Evolutionary conservation across 768 basidiomycete genomes (phyloP).

Genomic region (Hypsizygus marmoreus): DNA sequence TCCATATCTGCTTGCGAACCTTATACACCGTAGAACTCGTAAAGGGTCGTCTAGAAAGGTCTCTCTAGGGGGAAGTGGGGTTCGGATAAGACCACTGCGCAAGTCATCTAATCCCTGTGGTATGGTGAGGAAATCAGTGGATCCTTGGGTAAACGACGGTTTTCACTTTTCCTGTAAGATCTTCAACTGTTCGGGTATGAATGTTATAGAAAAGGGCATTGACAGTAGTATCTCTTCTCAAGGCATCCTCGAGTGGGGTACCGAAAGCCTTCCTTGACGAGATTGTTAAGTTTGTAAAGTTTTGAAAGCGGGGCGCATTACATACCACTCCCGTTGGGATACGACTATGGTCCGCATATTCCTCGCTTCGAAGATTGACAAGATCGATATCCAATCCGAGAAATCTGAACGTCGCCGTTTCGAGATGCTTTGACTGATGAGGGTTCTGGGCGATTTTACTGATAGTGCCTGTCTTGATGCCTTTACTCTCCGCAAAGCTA

Average conservation of each 20-base stretch:
- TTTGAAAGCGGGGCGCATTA: conserved; percentile 15
- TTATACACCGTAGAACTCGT: conserved; percentile 84
- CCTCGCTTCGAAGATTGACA: conserved; percentile 92
- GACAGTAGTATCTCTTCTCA: conserved; percentile 91
- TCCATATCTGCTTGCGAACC: conserved; percentile 91
- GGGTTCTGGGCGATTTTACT: conserved; percentile 92
- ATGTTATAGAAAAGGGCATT: conserved; percentile 97
- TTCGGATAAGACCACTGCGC: conserved; percentile 74
- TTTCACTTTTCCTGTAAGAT: conserved; percentile 75
- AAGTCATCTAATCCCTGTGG: conserved; percentile 84
- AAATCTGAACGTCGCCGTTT: conserved; percentile 86
- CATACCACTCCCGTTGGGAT: conserved; percentile 88
- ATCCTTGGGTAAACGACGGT: background rate
- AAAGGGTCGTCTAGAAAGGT: conserved; percentile 96
- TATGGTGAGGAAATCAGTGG: conserved; percentile 8
- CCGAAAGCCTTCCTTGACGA: conserved; percentile 69
- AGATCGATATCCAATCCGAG: conserved; percentile 87
- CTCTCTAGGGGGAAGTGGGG: conserved; percentile 81
- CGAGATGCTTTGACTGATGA: conserved; percentile 96
- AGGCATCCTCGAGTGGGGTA: conserved; percentile 88
- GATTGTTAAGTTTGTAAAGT: background rate
- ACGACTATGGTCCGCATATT: conserved; percentile 82
- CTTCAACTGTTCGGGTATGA: conserved; percentile 83
- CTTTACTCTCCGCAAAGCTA: conserved; percentile 54
- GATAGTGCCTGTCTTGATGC: conserved; percentile 58